Evolutionary conservation across 1,284 basidiomycete species (phyloP), one percentile per base, ranked within the genome.

Genomic region (Calocybe gambosa): DNA sequence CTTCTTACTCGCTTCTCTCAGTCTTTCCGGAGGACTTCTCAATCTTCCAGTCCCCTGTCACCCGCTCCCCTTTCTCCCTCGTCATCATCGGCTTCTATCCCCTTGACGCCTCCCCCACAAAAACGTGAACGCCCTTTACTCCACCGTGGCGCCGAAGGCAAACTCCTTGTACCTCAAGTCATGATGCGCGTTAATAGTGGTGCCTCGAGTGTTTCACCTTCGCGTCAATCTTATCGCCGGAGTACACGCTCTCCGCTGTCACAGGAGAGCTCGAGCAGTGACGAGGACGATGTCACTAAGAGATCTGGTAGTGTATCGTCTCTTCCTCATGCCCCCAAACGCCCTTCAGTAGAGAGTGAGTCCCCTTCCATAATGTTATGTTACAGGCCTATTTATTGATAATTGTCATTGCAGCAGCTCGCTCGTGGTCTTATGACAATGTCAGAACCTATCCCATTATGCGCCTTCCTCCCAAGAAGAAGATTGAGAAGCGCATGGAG

Each of bases 351-450:
- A 41, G 71, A 74, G 59, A 69, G 71, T 71, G 58, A 62, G 65
- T 61, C 10, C 7, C 18, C 15, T 15, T 12, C 12, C 6, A 19
- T 39, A 2, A 3, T 35, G 20, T 34, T 26, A 8, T 2, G 15
- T 34, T 20, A 18, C 20, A 16, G 28, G 10, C 33, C 34, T 19
- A 23, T 19, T 18, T 20, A 26, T 49, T 39, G 8, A 37, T 35
- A 50, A 26, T 33, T 45, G 29, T 16, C 10, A 9, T 10, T 29
- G 28, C 9, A 4, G 6, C 42, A 80, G 83, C 68, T 10, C 80
- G 80, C 15, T 78, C 82, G 1, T 82, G 80, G 81, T 84, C 81
- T 1, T 85, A 84, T 55, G 82, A 84, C 53, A 78, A 81, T 53
- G 62, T 80, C 44, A 72, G 71, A 58, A 82, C 80, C 0, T 85